Evolutionary conservation across 148 eudicot species (phyloP).

Genomic region (Arbutus unedo): DNA sequence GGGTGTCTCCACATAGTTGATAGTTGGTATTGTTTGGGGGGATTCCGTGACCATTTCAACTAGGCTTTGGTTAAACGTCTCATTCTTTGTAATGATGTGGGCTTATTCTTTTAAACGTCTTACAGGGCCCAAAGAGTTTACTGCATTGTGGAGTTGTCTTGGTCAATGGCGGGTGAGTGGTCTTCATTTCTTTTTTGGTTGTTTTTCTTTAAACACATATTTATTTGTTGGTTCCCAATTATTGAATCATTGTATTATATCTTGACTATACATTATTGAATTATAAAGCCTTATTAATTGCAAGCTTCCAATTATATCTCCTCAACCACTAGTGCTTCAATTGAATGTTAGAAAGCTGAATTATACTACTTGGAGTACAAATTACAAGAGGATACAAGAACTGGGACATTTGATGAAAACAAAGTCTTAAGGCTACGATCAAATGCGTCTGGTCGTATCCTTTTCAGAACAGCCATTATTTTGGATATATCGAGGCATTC

Average conservation of each 20-base stretch:
- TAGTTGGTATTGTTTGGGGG: neutral
- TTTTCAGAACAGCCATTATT: neutral
- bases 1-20: neutral
- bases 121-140: conserved; percentile 68
- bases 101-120: neutral
- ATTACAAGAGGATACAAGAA: neutral
- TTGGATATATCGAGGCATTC: neutral
- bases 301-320: neutral
- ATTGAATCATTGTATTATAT: neutral
- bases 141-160: conserved; percentile 70
- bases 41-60: neutral
- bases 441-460: neutral
- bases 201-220: neutral
- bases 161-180: conserved; percentile 82
- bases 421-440: neutral
- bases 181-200: neutral
- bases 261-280: too few relatives aligned
- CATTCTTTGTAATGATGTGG: neutral
- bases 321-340: neutral
- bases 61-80: neutral
- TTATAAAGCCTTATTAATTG: neutral
- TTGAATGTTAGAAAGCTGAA: neutral
- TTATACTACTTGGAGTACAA: neutral
- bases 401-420: neutral
- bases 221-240: neutral